Conservation (phyloP, 2,329 filamentous ascomycete genomes). For the Mollisiaceae sp. region DNA sequence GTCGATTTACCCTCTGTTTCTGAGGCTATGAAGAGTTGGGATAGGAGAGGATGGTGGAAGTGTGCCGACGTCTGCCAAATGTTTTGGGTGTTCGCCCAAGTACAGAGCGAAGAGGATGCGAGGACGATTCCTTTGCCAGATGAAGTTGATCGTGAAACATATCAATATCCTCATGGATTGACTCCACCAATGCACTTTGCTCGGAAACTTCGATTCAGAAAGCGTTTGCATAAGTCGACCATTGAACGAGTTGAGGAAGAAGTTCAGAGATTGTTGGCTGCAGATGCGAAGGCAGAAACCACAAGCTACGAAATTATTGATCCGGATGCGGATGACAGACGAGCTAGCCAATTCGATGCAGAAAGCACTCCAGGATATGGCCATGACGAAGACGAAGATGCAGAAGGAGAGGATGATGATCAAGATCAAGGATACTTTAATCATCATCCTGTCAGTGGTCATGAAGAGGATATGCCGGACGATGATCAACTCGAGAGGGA, state of each 20-base stretch:
- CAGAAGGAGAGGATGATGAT: constrained; percentile 47
- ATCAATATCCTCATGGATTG: constrained; percentile 57
- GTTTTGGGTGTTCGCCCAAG: constrained; percentile 67
- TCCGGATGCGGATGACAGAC: constrained; percentile 39
- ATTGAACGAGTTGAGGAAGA: constrained; percentile 62
- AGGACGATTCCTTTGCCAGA: constrained; percentile 38
- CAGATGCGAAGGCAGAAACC: constrained; percentile 49
- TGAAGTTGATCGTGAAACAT: constrained; percentile 40
- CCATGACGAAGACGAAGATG: constrained; percentile 45
- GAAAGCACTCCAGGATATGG: constrained; percentile 40
- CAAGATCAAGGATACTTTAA: constrained; percentile 32
- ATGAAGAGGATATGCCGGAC: constrained; percentile 42
- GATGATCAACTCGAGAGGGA: constrained; percentile 39
- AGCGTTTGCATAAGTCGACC: constrained; percentile 58
- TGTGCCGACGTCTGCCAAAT: constrained; percentile 77
- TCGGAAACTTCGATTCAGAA: constrained; percentile 61
- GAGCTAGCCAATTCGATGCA: constrained; percentile 33
- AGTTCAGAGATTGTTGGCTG: constrained; percentile 56
- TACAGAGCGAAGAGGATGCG: constrained; percentile 59
- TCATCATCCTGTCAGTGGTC: constrained; percentile 40
- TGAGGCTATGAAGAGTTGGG: constrained; percentile 78
- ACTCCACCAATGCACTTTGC: constrained; percentile 65
- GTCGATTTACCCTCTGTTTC: constrained; percentile 74
- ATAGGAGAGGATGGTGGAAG: constrained; percentile 75
- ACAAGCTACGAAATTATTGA: constrained; percentile 50